Evolutionary conservation across 345 rosid genomes (phyloP).

Genomic region (Camelina laxa): DNA sequence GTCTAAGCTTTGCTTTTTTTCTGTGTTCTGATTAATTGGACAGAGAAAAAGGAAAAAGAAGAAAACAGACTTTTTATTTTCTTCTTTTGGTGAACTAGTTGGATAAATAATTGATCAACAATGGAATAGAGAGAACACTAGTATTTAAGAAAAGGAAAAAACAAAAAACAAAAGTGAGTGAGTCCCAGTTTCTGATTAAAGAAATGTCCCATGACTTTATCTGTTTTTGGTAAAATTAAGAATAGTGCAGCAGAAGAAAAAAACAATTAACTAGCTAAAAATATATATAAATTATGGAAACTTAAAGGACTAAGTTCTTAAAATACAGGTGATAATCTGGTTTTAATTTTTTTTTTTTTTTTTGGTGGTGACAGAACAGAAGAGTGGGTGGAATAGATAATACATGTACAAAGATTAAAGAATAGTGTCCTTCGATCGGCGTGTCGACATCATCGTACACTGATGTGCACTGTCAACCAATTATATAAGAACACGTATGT

Average conservation of each 20-base stretch:
- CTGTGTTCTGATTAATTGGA: constrained; percentile 22
- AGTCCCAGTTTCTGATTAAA: constrained; percentile 23
- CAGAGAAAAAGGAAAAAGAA: background rate
- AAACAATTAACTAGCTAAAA: background rate
- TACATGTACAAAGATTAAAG: constrained; percentile 7
- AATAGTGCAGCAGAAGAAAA: constrained; percentile 18
- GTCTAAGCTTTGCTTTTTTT: constrained; percentile 24
- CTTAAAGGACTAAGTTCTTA: background rate
- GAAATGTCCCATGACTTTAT: constrained; percentile 34
- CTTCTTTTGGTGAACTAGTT: constrained; percentile 32
- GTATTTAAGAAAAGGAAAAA: background rate
- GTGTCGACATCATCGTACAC: constrained; percentile 43
- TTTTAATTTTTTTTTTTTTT: background rate
- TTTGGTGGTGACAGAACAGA: background rate
- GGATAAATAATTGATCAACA: constrained; percentile 31
- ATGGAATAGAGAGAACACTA: background rate
- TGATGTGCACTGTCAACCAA: constrained; percentile 24
- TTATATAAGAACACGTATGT: constrained; percentile 15
- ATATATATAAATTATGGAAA: background rate
- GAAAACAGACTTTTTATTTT: constrained; percentile 1
- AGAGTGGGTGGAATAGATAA: constrained; percentile 29
- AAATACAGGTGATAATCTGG: background rate
- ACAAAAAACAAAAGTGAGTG: background rate
- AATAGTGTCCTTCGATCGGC: constrained; percentile 31
- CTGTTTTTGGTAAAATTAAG: constrained; percentile 46